These are phyloP conservation scores for Lepidium didymum DNA, from an alignment of 345 rosid genomes.

Conservation along the genomic window DNA sequence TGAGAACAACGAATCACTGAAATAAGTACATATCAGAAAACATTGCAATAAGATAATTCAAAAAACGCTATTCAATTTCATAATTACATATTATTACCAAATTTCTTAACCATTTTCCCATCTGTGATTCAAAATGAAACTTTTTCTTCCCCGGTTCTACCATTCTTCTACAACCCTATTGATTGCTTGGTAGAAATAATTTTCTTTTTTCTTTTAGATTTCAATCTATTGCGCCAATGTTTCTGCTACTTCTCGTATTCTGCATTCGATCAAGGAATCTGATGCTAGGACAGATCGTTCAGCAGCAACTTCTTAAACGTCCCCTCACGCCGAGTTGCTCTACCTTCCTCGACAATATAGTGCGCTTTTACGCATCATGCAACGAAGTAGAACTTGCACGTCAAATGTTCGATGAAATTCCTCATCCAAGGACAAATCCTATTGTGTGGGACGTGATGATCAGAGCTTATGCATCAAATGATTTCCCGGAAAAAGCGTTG, in stretches of 20 bases:
- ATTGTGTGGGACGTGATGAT: constrained; percentile 46
- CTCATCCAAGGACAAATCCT: constrained; percentile 29
- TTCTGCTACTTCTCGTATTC: constrained; percentile 16
- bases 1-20: no score
- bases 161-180: no score
- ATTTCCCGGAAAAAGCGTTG: constrained; percentile 30
- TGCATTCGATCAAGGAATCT: constrained; percentile 24
- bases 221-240: neutral
- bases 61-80: no score
- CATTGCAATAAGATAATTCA: no score
- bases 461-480: constrained; percentile 40
- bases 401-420: constrained; percentile 41
- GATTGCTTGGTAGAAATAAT: no score
- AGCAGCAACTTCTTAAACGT: constrained; percentile 30
- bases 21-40: no score
- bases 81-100: no score
- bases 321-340: neutral
- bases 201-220: no score
- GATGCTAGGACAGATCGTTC: constrained; percentile 20
- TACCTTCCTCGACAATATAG: constrained; percentile 21
- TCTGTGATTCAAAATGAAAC: no score
- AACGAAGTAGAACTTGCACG: constrained; percentile 6
- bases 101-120: no score
- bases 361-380: constrained; percentile 17
- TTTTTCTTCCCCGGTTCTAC: no score